A percentile compares a stretch with the other conserved stretches of the same genome.
phyloP scores from a whole-genome alignment of 352 stramenopile species.

The Pythium sukuiense region DNA sequence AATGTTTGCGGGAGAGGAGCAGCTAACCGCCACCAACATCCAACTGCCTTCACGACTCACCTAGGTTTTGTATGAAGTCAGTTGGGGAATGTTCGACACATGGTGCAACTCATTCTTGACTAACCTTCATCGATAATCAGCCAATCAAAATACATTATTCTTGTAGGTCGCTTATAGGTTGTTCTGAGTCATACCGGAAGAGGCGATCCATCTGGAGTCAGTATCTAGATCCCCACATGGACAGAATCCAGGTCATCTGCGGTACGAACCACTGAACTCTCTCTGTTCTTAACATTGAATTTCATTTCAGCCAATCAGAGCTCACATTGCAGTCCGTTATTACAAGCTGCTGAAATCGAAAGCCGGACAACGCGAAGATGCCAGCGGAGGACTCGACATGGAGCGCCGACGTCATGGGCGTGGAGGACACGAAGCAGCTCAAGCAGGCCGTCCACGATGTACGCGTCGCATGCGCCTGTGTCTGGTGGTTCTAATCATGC shows the following conservation, averaged over 20 bases:
- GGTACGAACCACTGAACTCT: background rate
- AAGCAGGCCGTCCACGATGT: constrained; percentile 68
- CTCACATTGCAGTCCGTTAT: background rate
- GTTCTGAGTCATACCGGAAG: background rate
- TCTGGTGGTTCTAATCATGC: background rate
- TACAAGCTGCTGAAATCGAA: constrained; percentile 1
- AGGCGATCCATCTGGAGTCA: background rate
- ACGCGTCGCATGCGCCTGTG: background rate
- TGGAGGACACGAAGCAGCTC: constrained; percentile 61
- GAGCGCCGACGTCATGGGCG: constrained; percentile 25
- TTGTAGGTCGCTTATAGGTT: no score
- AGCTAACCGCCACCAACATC: constrained; percentile 17
- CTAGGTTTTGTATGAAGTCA: constrained; percentile 14
- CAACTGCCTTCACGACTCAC: background rate
- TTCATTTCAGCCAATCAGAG: constrained; percentile 14
- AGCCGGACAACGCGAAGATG: constrained; percentile 15
- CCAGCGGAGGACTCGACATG: background rate
- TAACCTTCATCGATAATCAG: background rate
- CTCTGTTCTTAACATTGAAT: background rate
- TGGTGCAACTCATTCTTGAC: background rate
- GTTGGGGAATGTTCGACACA: background rate
- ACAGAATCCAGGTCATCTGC: background rate
- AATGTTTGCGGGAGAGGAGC: constrained; percentile 18
- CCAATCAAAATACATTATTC: constrained; percentile 7
- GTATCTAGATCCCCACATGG: background rate